Evolutionary conservation across 495 filamentous ascomycete genomes (phyloP), one percentile per base, ranked within the genome.

Genomic region (Aspergillus olivimuriae): DNA sequence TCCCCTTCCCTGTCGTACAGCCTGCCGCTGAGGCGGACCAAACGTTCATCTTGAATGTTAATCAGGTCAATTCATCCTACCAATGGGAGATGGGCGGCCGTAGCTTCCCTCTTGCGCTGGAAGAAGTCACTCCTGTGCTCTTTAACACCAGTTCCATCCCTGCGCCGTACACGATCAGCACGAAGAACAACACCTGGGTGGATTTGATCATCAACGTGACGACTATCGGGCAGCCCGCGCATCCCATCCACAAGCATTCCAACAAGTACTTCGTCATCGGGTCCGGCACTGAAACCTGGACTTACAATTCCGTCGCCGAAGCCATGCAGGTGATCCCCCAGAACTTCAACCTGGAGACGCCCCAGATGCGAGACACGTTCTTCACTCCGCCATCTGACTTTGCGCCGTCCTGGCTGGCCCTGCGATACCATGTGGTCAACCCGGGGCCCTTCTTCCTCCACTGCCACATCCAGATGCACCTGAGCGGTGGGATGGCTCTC

Each of bases 231-330:
- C 57, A 64, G 41, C 64, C 66, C 0, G 50, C 68, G 7, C 79
- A 83, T 45, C 73, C 75, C 0, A 76, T 82, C 41, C 78, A 82
- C 62, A 82, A 82, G 53, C 79, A 83, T 56, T 74, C 70, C 16
- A 82, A 74, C 58, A 80, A 80, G 50, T 72, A 63, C 37, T 80
- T 69, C 43, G 53, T 74, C 16, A 73, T 82, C 39, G 80, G 79
- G 0, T 41, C 48, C 14, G 78, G 76, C 2, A 46, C 28, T 1
- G 72, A 70, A 0, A 41, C 39, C 0, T 83, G 75, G 40, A 74
- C 55, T 4, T 81, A 65, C 39, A 55, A 56, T 4, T 62, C 66
- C 4, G 74, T 80, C 2, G 72, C 63, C 2, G 74, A 78, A 35
- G 80, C 78, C 0, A 62, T 72, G 38, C 49, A 68, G 19, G 56